phyloP scores from a whole-genome alignment of 257 asterid species.

The Forsythia viridissima region DNA sequence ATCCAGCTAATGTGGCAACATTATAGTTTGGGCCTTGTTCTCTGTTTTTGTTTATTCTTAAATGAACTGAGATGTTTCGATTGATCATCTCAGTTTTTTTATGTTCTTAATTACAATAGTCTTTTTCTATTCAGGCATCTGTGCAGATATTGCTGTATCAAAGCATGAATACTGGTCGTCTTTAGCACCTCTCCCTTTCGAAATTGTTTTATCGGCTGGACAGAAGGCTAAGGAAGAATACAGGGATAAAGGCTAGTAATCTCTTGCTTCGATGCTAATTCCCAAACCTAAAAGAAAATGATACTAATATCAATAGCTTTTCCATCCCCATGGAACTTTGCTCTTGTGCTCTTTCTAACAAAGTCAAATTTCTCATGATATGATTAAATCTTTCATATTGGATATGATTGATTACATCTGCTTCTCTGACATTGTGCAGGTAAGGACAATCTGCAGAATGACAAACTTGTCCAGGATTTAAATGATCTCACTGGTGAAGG shows the following conservation, averaged over 20 bases:
- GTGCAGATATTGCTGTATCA: constrained; percentile 74
- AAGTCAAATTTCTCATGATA: background rate
- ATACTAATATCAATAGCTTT: background rate
- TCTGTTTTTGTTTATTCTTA: background rate
- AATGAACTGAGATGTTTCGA: background rate
- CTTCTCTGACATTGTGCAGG: constrained; percentile 49
- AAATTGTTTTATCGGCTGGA: constrained; percentile 91
- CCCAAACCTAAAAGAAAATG: constrained; percentile 22
- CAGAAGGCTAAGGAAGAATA: constrained; percentile 92
- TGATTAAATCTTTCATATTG: background rate
- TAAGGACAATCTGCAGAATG: constrained; percentile 49
- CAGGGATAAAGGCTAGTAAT: constrained; percentile 69
- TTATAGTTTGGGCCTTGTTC: background rate
- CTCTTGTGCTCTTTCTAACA: constrained; percentile 6
- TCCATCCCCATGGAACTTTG: background rate
- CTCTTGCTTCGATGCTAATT: constrained; percentile 20
- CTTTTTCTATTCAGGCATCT: constrained; percentile 54
- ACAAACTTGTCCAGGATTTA: constrained; percentile 67
- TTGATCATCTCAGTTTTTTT: background rate
- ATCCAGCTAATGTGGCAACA: background rate
- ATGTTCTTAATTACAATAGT: constrained; percentile 11
- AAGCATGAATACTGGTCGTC: constrained; percentile 97
- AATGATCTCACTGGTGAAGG: constrained; percentile 94
- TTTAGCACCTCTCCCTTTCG: constrained; percentile 94
- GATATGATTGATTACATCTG: background rate